Evolutionary conservation across 2,329 filamentous ascomycete genomes (phyloP).

Genomic region (Scedosporium boydii): DNA sequence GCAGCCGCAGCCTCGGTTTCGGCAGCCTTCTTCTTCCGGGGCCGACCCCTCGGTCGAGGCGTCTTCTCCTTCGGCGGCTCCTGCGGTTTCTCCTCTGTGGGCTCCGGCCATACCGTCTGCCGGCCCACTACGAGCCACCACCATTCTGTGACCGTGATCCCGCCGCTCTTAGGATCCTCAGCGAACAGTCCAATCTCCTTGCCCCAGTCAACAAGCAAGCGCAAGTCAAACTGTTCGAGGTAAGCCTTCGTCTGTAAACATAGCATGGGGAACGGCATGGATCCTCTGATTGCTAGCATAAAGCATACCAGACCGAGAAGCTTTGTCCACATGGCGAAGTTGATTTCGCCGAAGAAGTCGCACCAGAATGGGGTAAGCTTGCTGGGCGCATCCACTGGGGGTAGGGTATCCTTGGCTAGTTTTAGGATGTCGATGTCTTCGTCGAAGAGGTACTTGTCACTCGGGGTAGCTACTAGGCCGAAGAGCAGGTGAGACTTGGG

Average conservation of each 20-base stretch:
- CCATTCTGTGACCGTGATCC: constrained; percentile 48
- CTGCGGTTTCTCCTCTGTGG: neutral
- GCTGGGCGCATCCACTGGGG: constrained; percentile 30
- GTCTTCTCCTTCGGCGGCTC: neutral
- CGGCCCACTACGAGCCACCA: constrained; percentile 55
- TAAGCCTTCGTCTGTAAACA: constrained; percentile 45
- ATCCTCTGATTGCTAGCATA: constrained; percentile 51
- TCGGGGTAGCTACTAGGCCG: constrained; percentile 46
- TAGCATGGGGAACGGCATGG: constrained; percentile 42
- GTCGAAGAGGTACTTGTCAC: constrained; percentile 49
- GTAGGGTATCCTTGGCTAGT: constrained; percentile 22
- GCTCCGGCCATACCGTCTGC: constrained; percentile 10
- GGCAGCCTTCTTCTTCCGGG: neutral
- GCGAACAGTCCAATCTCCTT: constrained; percentile 40
- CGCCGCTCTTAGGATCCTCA: constrained; percentile 27
- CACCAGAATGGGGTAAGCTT: constrained; percentile 61
- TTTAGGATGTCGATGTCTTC: constrained; percentile 35
- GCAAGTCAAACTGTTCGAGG: constrained; percentile 54
- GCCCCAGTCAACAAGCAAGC: constrained; percentile 50
- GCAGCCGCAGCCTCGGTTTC: neutral
- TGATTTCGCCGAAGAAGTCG: constrained; percentile 53
- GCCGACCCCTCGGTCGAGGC: neutral
- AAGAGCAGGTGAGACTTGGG: constrained; percentile 59
- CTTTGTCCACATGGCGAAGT: constrained; percentile 54
- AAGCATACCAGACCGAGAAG: constrained; percentile 54